These are phyloP conservation scores for Chaetoscypha palmicola DNA, from an alignment of 2,329 filamentous ascomycete species.

Conservation along the genomic window DNA sequence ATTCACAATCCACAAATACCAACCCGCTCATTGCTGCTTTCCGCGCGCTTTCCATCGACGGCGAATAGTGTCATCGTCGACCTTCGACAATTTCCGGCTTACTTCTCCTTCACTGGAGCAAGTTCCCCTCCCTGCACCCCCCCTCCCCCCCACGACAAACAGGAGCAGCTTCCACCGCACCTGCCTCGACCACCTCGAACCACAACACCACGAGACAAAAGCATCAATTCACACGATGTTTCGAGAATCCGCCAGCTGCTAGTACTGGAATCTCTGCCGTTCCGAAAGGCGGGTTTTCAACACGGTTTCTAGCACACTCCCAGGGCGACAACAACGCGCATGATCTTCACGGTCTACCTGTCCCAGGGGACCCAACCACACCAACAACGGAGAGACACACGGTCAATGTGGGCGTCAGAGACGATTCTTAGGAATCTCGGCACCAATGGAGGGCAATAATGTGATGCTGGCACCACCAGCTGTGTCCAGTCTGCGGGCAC, in stretches of 20 bases:
- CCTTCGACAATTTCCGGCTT: slow-evolving; percentile 8
- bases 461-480: slow-evolving; percentile 29
- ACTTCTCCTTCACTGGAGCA: slow-evolving; percentile 14
- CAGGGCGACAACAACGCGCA: slow-evolving; percentile 18
- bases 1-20: not conserved
- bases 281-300: slow-evolving; percentile 9
- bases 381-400: slow-evolving; percentile 9
- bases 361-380: slow-evolving; percentile 1
- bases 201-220: slow-evolving; percentile 24
- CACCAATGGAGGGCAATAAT: slow-evolving; percentile 22
- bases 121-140: not conserved
- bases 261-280: slow-evolving; percentile 20
- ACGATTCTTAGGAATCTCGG: slow-evolving; percentile 23
- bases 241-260: slow-evolving; percentile 18
- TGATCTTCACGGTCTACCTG: slow-evolving; percentile 11
- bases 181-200: slow-evolving; percentile 8
- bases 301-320: slow-evolving; percentile 15
- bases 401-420: slow-evolving; percentile 25
- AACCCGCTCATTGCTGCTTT: not conserved
- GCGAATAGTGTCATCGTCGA: not conserved
- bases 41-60: not conserved
- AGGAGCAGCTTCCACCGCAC: slow-evolving; percentile 1
- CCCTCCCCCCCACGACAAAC: slow-evolving; percentile 6
- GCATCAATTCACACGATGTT: slow-evolving; percentile 27
- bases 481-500: slow-evolving; percentile 27